Evolutionary conservation across 495 filamentous ascomycete species (phyloP).

Genomic region (Penicillium longicatenatum): DNA sequence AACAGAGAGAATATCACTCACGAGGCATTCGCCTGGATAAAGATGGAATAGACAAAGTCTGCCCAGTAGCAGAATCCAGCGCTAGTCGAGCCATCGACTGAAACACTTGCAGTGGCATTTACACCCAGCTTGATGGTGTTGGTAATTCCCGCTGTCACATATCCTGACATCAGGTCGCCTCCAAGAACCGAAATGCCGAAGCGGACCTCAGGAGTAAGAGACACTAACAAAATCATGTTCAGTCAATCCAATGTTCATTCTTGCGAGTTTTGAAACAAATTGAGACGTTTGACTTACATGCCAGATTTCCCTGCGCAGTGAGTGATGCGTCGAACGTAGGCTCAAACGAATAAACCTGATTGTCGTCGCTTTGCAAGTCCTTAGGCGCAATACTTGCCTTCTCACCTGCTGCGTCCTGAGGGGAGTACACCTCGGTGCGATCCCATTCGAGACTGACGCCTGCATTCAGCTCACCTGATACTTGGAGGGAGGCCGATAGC

Average conservation of each 20-base stretch:
- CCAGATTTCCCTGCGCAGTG: constrained; percentile 5
- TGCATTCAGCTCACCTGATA: constrained; percentile 12
- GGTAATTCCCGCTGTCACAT: constrained; percentile 6
- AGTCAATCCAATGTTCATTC: too few relatives aligned
- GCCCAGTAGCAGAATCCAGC: constrained; percentile 14
- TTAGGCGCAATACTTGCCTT: neutral
- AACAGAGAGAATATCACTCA: neutral
- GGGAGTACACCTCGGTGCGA: constrained; percentile 9
- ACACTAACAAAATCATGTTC: neutral
- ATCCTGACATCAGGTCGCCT: constrained; percentile 7
- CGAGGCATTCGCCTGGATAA: constrained; percentile 3
- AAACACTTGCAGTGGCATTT: neutral
- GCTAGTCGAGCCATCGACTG: neutral
- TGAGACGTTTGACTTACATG: neutral
- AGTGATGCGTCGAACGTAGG: constrained; percentile 7
- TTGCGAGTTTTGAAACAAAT: too few relatives aligned
- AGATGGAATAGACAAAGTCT: constrained; percentile 8
- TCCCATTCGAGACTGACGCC: constrained; percentile 1
- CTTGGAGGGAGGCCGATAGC: neutral
- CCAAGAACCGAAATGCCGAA: constrained; percentile 14
- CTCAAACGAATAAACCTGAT: neutral
- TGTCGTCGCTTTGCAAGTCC: constrained; percentile 1
- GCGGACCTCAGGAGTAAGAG: constrained; percentile 7
- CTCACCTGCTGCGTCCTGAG: constrained; percentile 3
- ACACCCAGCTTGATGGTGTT: constrained; percentile 9